A percentile compares a stretch with the other conserved stretches of the same genome.
These are phyloP conservation scores for Plasmodium malariae DNA, from an alignment of 169 alveolate genomes.

Conservation along the genomic window DNA sequence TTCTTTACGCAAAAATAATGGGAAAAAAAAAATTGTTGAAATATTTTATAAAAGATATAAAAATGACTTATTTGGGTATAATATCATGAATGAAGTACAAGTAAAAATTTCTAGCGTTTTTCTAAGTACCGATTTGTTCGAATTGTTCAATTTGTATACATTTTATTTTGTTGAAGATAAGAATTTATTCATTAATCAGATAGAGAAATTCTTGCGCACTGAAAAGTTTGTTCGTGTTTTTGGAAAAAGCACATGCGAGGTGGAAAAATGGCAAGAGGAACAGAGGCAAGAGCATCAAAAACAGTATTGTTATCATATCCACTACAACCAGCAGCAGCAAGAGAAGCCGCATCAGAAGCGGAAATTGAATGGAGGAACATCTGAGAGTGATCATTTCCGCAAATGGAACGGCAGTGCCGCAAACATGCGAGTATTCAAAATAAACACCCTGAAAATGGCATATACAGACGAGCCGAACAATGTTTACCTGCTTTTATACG, in stretches of 20 bases:
- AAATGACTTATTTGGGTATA: conserved; percentile 13
- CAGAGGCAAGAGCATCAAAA: neutral
- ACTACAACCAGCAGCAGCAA: neutral
- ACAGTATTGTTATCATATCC: neutral
- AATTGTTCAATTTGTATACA: conserved; percentile 31
- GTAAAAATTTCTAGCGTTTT: conserved; percentile 24
- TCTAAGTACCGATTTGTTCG: conserved; percentile 24
- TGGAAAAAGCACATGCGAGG: too few relatives aligned
- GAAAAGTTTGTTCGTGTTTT: too few relatives aligned
- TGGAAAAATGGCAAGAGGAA: neutral
- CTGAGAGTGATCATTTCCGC: neutral
- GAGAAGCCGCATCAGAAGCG: too few relatives aligned
- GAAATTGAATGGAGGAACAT: too few relatives aligned
- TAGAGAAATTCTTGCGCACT: neutral
- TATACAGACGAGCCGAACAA: neutral
- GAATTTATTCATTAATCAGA: conserved; percentile 17
- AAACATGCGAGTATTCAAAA: neutral
- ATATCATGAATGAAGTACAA: conserved; percentile 11
- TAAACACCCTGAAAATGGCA: conserved; percentile 1
- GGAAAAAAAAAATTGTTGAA: conserved; percentile 15
- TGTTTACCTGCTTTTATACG: neutral
- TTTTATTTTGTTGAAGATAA: conserved; percentile 54
- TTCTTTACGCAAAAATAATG: neutral
- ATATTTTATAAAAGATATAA: conserved; percentile 34
- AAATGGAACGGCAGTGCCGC: neutral